A percentile compares a stretch with the other conserved stretches of the same genome.
Conservation (phyloP, 2,329 filamentous ascomycete species). For the Torrubiellomyces zombiae region DNA sequence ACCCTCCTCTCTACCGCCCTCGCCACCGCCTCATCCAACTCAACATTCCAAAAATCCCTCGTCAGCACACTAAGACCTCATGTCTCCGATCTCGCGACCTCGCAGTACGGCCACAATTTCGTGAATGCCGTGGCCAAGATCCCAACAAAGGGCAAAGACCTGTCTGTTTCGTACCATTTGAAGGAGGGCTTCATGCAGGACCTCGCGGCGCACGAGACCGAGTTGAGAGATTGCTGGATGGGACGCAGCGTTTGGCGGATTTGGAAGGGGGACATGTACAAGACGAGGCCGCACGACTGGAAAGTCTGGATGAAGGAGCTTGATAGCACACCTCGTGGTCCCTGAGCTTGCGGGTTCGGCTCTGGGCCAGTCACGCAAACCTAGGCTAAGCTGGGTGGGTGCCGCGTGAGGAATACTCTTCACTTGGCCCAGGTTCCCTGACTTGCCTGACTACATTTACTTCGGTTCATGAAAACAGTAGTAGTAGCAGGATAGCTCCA, state of each 20-base stretch:
- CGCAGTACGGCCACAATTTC: conserved; percentile 33
- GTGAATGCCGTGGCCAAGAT: conserved; percentile 30
- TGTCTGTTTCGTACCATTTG: conserved; percentile 37
- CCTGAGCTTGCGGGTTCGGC: no score
- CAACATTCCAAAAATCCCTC: conserved; percentile 38
- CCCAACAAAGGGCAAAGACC: conserved; percentile 30
- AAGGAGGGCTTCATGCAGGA: conserved; percentile 37
- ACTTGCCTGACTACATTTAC: no score
- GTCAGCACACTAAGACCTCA: conserved; percentile 30
- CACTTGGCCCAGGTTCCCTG: no score
- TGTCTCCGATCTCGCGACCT: conserved; percentile 27
- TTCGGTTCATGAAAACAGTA: no score
- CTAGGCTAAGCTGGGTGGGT: no score
- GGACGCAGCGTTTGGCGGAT: conserved; percentile 39
- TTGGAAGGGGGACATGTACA: conserved; percentile 43
- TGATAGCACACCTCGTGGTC: no score
- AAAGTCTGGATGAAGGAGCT: conserved; percentile 38
- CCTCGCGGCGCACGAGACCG: conserved; percentile 29
- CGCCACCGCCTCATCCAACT: conserved; percentile 27
- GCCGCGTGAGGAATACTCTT: no score
- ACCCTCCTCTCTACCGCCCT: conserved; percentile 34
- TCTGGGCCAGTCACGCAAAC: no score
- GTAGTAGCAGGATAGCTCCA: no score
- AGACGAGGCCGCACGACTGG: conserved; percentile 35
- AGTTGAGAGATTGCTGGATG: conserved; percentile 34